phyloP scores from a whole-genome alignment of 208 protist species.

The Crithidia sp. region DNA sequence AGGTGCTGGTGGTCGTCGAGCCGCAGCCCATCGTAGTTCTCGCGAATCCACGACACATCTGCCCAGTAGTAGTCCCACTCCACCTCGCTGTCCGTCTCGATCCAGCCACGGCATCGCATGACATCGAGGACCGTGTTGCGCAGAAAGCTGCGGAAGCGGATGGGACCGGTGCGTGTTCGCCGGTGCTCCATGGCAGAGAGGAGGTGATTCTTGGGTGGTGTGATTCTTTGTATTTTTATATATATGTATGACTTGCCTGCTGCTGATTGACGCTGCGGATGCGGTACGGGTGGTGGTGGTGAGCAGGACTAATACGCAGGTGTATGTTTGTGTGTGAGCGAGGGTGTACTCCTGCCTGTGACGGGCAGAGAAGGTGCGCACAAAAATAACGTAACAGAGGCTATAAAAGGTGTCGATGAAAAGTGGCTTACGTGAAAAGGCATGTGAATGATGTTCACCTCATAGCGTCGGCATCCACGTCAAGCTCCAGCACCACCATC shows the following conservation, averaged over 20 bases:
- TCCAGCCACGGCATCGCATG: conserved; percentile 92
- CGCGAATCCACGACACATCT: conserved; percentile 93
- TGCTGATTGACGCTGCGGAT: background rate
- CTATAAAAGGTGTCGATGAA: no score
- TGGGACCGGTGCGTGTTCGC: conserved; percentile 47
- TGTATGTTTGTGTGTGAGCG: no score
- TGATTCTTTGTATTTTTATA: background rate
- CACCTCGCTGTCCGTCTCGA: conserved; percentile 90
- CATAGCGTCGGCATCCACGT: no score
- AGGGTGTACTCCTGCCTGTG: no score
- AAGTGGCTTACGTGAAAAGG: no score
- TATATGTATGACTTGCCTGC: background rate
- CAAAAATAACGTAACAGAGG: no score
- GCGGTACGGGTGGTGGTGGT: no score
- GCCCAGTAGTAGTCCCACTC: conserved; percentile 95
- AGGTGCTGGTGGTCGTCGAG: conserved; percentile 89
- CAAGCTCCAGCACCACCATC: no score
- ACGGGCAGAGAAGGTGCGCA: no score
- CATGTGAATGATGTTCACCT: no score
- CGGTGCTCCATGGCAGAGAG: conserved; percentile 31
- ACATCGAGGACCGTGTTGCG: conserved; percentile 92
- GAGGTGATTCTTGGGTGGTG: background rate
- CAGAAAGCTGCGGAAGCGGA: conserved; percentile 87
- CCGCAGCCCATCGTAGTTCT: conserved; percentile 90
- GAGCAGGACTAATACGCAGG: no score